Percentiles rank a stretch among this genome's conserved stretches.
These are phyloP conservation scores for Ogataea haglerorum DNA, from an alignment of 805 yeast species.

Conservation along the genomic window DNA sequence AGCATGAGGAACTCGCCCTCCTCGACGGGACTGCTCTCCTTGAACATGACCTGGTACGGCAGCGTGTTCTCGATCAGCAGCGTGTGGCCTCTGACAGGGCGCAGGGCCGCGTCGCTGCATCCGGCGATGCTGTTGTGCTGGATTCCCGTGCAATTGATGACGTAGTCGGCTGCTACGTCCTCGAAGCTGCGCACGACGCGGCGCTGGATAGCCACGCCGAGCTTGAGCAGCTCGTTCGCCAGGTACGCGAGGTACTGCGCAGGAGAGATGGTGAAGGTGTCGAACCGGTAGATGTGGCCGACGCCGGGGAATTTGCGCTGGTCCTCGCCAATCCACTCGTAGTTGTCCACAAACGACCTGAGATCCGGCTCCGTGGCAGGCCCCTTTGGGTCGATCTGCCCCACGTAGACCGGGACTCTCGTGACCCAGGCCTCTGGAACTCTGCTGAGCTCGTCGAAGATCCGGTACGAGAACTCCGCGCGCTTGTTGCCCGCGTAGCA, in stretches of 20 bases:
- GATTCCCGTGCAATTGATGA: constrained; percentile 58
- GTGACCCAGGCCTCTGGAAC: constrained; percentile 37
- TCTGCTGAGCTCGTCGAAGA: constrained; percentile 33
- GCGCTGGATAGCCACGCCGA: constrained; percentile 47
- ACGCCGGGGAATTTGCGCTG: constrained; percentile 36
- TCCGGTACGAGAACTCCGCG: constrained; percentile 36
- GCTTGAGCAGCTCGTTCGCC: constrained; percentile 38
- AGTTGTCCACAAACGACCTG: constrained; percentile 41
- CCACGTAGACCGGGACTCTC: constrained; percentile 24
- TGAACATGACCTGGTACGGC: constrained; percentile 36
- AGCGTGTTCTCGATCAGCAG: constrained; percentile 46
- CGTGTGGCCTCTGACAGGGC: constrained; percentile 60
- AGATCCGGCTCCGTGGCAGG: constrained; percentile 45
- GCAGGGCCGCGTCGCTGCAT: constrained; percentile 42
- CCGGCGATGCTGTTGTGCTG: constrained; percentile 45
- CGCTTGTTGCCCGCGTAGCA: constrained; percentile 39
- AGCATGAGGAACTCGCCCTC: constrained; percentile 52
- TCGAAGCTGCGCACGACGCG: constrained; percentile 43
- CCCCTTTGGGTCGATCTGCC: constrained; percentile 15
- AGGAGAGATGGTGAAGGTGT: constrained; percentile 57
- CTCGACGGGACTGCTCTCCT: constrained; percentile 26
- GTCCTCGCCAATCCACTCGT: constrained; percentile 26
- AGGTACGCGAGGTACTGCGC: constrained; percentile 54
- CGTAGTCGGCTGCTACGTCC: constrained; percentile 35
- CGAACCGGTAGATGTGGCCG: constrained; percentile 37